Evolutionary conservation across 345 rosid species (phyloP).

Genomic region (Rubroshorea leprosula): DNA sequence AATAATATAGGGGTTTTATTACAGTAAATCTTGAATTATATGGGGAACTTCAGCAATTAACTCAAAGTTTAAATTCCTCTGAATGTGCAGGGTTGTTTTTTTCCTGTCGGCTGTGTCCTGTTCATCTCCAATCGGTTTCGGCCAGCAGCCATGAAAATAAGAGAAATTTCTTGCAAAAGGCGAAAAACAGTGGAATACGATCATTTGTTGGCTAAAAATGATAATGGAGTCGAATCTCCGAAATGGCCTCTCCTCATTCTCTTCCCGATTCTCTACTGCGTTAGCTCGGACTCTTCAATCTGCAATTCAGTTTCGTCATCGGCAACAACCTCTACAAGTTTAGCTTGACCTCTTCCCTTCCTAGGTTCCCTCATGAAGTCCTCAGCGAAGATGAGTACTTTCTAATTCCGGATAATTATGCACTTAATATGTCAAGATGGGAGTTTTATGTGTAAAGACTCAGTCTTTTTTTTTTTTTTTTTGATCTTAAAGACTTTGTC

Average conservation of each 20-base stretch:
- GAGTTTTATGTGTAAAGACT: background rate
- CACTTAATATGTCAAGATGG: background rate
- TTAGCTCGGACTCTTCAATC: constrained; percentile 27
- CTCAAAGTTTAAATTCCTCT: constrained; percentile 11
- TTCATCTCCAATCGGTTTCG: background rate
- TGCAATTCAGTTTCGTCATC: constrained; percentile 61
- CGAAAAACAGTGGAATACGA: background rate
- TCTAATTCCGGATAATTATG: constrained; percentile 5
- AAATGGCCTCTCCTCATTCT: constrained; percentile 27
- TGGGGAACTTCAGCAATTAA: constrained; percentile 6
- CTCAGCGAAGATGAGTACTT: constrained; percentile 97
- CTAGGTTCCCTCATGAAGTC: constrained; percentile 69
- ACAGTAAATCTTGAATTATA: background rate
- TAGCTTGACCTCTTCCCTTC: constrained; percentile 63
- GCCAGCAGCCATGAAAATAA: background rate
- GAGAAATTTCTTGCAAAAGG: background rate
- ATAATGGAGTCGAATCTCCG: constrained; percentile 17
- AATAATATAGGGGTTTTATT: background rate
- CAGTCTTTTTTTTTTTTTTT: too few relatives aligned
- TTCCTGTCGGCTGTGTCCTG: background rate
- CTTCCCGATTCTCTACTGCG: constrained; percentile 24
- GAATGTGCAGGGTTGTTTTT: background rate
- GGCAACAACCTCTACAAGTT: constrained; percentile 51
- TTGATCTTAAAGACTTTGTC: too few relatives aligned
- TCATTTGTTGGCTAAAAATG: constrained; percentile 2